Conservation (phyloP, 257 asterid species). For the Solanum etuberosum region DNA sequence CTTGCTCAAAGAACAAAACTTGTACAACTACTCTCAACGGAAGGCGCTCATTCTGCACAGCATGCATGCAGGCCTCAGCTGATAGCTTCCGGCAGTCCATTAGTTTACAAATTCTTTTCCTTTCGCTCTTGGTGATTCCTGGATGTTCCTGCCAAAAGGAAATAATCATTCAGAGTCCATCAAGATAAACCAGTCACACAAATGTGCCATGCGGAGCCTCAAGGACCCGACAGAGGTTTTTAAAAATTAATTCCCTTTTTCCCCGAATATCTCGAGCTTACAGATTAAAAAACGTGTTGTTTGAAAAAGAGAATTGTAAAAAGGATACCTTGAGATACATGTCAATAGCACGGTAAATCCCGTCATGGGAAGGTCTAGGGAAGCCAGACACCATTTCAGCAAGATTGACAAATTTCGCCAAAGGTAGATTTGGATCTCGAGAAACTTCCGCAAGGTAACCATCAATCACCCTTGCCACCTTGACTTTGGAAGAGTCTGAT, state of each 20-base stretch:
- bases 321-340: slow-evolving; percentile 62
- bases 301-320: background rate
- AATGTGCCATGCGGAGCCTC: background rate
- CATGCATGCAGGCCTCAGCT: slow-evolving; percentile 64
- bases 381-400: slow-evolving; percentile 52
- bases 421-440: slow-evolving; percentile 41
- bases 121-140: slow-evolving; percentile 54
- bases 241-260: background rate
- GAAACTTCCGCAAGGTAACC: slow-evolving; percentile 77
- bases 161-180: background rate
- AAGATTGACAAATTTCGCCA: slow-evolving; percentile 43
- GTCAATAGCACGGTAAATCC: slow-evolving; percentile 75
- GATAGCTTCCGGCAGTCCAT: slow-evolving; percentile 81
- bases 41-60: slow-evolving; percentile 73
- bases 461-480: slow-evolving; percentile 65
- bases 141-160: slow-evolving; percentile 51
- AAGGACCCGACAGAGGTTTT: background rate
- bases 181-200: background rate
- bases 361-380: slow-evolving; percentile 62
- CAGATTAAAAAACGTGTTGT: background rate
- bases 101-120: slow-evolving; percentile 55
- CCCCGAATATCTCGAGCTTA: background rate
- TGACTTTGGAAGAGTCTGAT: slow-evolving; percentile 47
- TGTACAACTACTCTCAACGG: slow-evolving; percentile 73
- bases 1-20: slow-evolving; percentile 74